Conservation (phyloP, 148 eudicot species). For the Nepenthes gracilis region DNA sequence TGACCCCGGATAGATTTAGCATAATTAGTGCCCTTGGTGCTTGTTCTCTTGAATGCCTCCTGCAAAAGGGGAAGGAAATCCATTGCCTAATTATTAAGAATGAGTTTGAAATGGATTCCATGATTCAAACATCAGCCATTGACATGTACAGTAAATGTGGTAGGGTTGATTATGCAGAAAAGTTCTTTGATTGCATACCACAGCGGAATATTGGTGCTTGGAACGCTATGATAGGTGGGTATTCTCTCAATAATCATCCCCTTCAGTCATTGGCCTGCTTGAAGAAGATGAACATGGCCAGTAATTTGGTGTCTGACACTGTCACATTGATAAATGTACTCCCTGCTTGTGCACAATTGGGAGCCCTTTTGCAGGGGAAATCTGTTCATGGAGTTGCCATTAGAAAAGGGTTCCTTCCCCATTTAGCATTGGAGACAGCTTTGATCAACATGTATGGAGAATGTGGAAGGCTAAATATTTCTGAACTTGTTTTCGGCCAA, state of each 20-base stretch:
- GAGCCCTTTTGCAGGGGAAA: constrained; percentile 34
- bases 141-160: constrained; percentile 74
- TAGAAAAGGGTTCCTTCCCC: constrained; percentile 29
- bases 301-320: constrained; percentile 33
- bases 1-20: constrained; percentile 46
- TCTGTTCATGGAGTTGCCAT: constrained; percentile 42
- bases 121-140: constrained; percentile 50
- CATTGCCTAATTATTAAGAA: constrained; percentile 38
- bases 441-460: constrained; percentile 49
- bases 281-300: constrained; percentile 37
- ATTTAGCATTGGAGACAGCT: constrained; percentile 46
- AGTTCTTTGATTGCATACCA: constrained; percentile 18
- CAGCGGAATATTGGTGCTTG: constrained; percentile 31
- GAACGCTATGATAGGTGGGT: constrained; percentile 58
- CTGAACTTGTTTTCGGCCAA: background rate
- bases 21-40: constrained; percentile 44
- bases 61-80: constrained; percentile 50
- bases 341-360: constrained; percentile 44
- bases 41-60: constrained; percentile 32
- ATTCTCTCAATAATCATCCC: constrained; percentile 22
- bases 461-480: constrained; percentile 24
- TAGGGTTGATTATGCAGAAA: constrained; percentile 36
- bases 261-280: constrained; percentile 37
- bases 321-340: constrained; percentile 50
- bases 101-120: constrained; percentile 31